These are phyloP conservation scores for Amaranthus tricolor DNA, from an alignment of 179 eudicot species.

Conservation along the genomic window DNA sequence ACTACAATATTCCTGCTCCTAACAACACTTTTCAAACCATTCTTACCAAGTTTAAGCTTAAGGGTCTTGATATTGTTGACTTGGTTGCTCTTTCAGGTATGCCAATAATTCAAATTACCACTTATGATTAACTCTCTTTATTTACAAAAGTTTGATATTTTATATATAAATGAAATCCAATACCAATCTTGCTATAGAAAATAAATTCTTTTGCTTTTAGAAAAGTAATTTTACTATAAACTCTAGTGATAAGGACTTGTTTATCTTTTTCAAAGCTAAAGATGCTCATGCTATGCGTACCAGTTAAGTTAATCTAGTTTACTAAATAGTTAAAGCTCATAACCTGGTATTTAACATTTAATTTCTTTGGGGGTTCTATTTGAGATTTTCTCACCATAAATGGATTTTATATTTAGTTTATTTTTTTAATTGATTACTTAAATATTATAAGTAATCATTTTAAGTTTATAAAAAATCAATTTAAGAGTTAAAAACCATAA, in stretches of 20 bases:
- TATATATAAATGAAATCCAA: constrained; percentile 10
- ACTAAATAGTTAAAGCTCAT: no score
- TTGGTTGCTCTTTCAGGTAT: constrained; percentile 58
- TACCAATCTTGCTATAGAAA: constrained; percentile 8
- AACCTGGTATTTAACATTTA: no score
- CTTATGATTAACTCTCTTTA: constrained; percentile 5
- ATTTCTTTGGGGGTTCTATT: no score
- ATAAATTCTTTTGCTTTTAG: neutral
- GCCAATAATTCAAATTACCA: neutral
- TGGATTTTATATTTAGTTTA: no score
- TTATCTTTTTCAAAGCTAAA: neutral
- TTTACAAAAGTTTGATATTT: neutral
- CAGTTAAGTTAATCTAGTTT: neutral
- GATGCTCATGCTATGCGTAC: constrained; percentile 9
- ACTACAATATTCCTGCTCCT: constrained; percentile 85
- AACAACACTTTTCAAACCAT: constrained; percentile 84
- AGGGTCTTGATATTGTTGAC: constrained; percentile 71
- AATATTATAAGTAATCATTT: no score
- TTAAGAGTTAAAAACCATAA: no score
- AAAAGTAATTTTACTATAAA: constrained; percentile 20
- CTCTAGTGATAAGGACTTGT: constrained; percentile 17
- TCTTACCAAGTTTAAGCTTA: constrained; percentile 59
- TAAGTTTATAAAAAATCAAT: no score
- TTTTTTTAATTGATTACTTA: no score
- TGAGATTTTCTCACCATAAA: no score